Conservation (phyloP, 2,329 filamentous ascomycete species). For the Eutypa lata region DNA sequence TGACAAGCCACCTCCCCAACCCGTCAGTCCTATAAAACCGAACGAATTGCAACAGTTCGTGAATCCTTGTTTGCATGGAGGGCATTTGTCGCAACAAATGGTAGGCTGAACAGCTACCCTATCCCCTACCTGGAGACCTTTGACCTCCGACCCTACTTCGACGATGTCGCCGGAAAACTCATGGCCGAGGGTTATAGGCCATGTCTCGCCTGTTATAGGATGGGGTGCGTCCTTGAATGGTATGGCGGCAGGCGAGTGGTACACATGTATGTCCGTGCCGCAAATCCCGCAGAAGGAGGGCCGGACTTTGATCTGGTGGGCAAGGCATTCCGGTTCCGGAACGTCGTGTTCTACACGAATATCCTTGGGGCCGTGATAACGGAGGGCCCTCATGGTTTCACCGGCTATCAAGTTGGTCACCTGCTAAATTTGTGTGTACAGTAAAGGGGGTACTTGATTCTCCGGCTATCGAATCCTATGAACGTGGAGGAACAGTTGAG, state of each 20-base stretch:
- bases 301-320: conserved; percentile 21
- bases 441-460: not conserved
- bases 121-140: conserved; percentile 48
- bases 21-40: conserved; percentile 31
- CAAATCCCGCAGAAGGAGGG: conserved; percentile 33
- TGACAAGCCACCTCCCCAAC: conserved; percentile 52
- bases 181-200: conserved; percentile 62
- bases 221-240: conserved; percentile 41
- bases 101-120: conserved; percentile 59
- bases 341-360: conserved; percentile 15
- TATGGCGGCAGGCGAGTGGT: conserved; percentile 26
- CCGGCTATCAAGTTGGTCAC: not conserved
- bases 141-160: conserved; percentile 52
- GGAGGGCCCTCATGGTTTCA: conserved; percentile 15
- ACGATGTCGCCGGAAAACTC: conserved; percentile 61
- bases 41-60: conserved; percentile 57
- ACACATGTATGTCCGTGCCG: conserved; percentile 32
- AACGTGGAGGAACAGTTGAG: not conserved
- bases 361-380: conserved; percentile 18
- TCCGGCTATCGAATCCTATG: not conserved
- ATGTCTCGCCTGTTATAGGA: conserved; percentile 52
- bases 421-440: not conserved
- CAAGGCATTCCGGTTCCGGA: conserved; percentile 15
- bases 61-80: conserved; percentile 48
- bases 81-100: conserved; percentile 54